Evolutionary conservation across 2,329 filamentous ascomycete species (phyloP).

Genomic region (Arthrobotrys pseudoclavata): DNA sequence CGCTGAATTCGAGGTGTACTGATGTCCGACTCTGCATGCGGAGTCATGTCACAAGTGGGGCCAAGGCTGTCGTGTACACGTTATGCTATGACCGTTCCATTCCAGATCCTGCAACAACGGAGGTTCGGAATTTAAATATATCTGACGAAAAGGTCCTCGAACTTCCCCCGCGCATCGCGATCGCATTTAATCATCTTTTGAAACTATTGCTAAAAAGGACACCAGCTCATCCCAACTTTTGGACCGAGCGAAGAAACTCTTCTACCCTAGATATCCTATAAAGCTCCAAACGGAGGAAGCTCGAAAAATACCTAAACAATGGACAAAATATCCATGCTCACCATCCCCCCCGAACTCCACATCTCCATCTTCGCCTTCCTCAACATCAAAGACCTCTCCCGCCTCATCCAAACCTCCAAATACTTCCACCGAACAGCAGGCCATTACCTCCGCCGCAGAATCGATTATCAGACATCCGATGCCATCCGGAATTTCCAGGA

Average conservation of each 20-base stretch:
- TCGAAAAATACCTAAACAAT: not conserved
- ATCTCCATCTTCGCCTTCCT: conserved; percentile 22
- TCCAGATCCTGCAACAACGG: too few species aligned
- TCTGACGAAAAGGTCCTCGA: too few species aligned
- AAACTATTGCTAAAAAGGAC: not conserved
- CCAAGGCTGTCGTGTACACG: too few species aligned
- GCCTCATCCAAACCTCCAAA: conserved; percentile 7
- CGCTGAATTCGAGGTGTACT: too few species aligned
- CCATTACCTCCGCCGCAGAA: conserved; percentile 11
- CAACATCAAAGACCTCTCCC: not conserved
- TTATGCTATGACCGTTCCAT: too few species aligned
- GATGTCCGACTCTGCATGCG: too few species aligned
- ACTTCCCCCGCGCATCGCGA: too few species aligned
- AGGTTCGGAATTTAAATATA: too few species aligned
- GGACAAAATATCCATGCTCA: conserved; percentile 2
- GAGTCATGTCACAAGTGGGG: too few species aligned
- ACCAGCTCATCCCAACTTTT: too few species aligned
- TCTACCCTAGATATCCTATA: too few species aligned
- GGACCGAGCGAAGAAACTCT: too few species aligned
- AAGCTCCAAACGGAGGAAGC: not conserved
- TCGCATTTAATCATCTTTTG: not conserved
- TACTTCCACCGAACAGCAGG: conserved; percentile 16
- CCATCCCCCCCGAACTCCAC: conserved; percentile 17
- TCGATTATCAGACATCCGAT: not conserved
- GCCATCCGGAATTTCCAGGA: not conserved